Evolutionary conservation across 2,329 filamentous ascomycete genomes (phyloP), one percentile per base, ranked within the genome.

Genomic region (Aaosphaeria arxii): DNA sequence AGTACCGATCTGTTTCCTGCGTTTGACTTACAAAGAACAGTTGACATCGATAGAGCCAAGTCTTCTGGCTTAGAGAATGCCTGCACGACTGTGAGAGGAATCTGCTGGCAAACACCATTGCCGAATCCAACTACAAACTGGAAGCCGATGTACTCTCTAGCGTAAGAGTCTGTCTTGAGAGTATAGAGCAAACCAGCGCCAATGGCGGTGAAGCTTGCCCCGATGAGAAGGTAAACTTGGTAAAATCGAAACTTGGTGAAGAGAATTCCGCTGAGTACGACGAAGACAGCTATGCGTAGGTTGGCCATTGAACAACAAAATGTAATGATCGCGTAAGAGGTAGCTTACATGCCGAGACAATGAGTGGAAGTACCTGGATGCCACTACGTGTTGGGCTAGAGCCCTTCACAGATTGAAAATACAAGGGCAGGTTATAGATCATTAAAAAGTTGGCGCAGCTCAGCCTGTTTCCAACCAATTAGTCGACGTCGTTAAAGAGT

Each of bases 111-210:
- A 31, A 62, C 33, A n/a, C 61, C 60, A 45, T 58, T 38, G 13
- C 57, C 59, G 41, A 63, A 49, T 5, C 58, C 61, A 41, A 57
- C 53, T 11, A 57, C 48, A 13, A 63, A 46, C 46, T 64, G 46
- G 28, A 51, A 30, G n/a, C 59, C 59, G 31, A 63, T 51, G 71
- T 72, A 77, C 33, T 65, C 55, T 1, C 54, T 59, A 4, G 60
- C 59, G 0, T 63, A 51, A 5, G 73, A 71, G 39, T 59, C 50
- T 4, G 71, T 55, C 9, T 65, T 58, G 6, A 74, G 57, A 0
- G 66, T 74, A 17, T 69, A 72, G 7, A 77, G 51, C 5, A 78
- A 61, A 2, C 72, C 75, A 9, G 58, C 61, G 11, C 64, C 71
- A 38, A 73, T 52, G 7, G 64, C 53, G 2, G 44, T 52, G 5